These are phyloP conservation scores for Cryomyces antarcticus DNA, from an alignment of 495 filamentous ascomycete species.

Conservation along the genomic window DNA sequence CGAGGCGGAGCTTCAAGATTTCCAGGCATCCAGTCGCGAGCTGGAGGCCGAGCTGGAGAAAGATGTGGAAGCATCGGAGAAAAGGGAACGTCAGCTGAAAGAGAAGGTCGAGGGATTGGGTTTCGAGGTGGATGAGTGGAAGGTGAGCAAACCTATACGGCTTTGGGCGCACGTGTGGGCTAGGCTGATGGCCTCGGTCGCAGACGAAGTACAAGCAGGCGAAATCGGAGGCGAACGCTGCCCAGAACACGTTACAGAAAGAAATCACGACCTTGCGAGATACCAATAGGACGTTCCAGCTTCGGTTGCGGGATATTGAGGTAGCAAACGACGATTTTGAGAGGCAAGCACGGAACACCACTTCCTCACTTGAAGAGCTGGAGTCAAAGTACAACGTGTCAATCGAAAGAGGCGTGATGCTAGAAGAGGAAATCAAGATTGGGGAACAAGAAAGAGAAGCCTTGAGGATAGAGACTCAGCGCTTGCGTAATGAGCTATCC, in stretches of 20 bases:
- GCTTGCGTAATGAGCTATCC: slow-evolving; percentile 71
- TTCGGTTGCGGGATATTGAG: slow-evolving; percentile 81
- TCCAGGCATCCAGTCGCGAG: slow-evolving; percentile 83
- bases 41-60: slow-evolving; percentile 89
- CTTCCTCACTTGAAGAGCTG: slow-evolving; percentile 85
- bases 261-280: slow-evolving; percentile 86
- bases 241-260: slow-evolving; percentile 78
- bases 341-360: slow-evolving; percentile 80
- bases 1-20: slow-evolving; percentile 79
- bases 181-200: not conserved
- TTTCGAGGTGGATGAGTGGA: slow-evolving; percentile 95
- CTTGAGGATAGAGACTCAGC: slow-evolving; percentile 72
- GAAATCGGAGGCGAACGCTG: slow-evolving; percentile 62
- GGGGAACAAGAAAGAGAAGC: slow-evolving; percentile 80
- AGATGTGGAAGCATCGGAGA: slow-evolving; percentile 89
- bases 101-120: slow-evolving; percentile 67
- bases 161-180: not conserved
- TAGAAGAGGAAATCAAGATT: slow-evolving; percentile 80
- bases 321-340: slow-evolving; percentile 98
- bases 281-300: slow-evolving; percentile 54
- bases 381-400: slow-evolving; percentile 92
- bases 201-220: slow-evolving; percentile 93
- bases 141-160: slow-evolving; percentile 35
- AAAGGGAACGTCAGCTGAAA: slow-evolving; percentile 64
- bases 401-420: slow-evolving; percentile 76